phyloP scores from a whole-genome alignment of 2,329 filamentous ascomycete species.

The Paecilomyces variotii region DNA sequence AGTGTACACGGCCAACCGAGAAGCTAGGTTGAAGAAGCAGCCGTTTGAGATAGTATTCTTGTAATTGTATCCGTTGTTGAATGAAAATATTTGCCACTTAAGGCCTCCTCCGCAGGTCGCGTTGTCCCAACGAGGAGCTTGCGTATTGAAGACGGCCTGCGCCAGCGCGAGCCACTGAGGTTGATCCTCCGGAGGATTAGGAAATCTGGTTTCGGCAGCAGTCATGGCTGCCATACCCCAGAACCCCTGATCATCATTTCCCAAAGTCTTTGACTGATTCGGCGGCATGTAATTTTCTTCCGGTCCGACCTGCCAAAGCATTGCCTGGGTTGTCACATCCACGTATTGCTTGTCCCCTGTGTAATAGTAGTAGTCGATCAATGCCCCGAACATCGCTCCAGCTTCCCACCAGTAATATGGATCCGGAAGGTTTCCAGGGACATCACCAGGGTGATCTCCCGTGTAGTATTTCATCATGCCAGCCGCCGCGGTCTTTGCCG shows the following conservation, averaged over 20 bases:
- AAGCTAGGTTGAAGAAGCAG: slow-evolving; percentile 45
- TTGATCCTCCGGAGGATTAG: slow-evolving; percentile 53
- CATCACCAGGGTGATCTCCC: slow-evolving; percentile 36
- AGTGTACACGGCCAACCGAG: slow-evolving; percentile 65
- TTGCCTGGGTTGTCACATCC: slow-evolving; percentile 54
- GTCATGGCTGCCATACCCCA: slow-evolving; percentile 72
- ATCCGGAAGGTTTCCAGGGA: slow-evolving; percentile 37
- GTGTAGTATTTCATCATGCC: slow-evolving; percentile 32
- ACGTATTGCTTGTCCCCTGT: slow-evolving; percentile 66
- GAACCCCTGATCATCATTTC: slow-evolving; percentile 56
- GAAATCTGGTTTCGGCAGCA: slow-evolving; percentile 66
- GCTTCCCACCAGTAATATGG: slow-evolving; percentile 56
- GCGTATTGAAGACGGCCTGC: slow-evolving; percentile 74
- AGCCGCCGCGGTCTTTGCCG: slow-evolving; percentile 31
- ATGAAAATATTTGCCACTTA: slow-evolving; percentile 71
- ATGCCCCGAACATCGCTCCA: slow-evolving; percentile 56
- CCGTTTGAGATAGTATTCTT: slow-evolving; percentile 48
- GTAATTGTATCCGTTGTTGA: slow-evolving; percentile 56
- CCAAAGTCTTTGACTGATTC: slow-evolving; percentile 29
- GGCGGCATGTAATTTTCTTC: slow-evolving; percentile 68
- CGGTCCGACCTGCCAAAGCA: slow-evolving; percentile 64
- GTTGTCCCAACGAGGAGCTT: slow-evolving; percentile 62
- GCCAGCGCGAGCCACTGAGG: slow-evolving; percentile 72
- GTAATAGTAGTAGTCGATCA: slow-evolving; percentile 77
- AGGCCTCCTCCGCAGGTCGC: slow-evolving; percentile 63